phyloP scores from a whole-genome alignment of 305 asterid species.

The Salvia sclarea region DNA sequence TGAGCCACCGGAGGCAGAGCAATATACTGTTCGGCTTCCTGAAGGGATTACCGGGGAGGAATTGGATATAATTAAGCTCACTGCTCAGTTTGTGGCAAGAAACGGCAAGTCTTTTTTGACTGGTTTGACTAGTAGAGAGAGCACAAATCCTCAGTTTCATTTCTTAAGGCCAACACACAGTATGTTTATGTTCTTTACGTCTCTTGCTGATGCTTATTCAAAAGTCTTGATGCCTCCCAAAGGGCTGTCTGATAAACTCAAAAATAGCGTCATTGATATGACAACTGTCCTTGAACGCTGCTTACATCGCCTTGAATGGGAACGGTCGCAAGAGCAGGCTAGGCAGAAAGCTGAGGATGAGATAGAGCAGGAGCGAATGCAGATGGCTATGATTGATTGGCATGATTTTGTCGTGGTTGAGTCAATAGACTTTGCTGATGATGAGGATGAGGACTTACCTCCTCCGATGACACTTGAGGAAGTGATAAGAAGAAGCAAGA shows the following conservation, averaged over 20 bases:
- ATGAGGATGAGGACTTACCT: conserved; percentile 91
- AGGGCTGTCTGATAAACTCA: conserved; percentile 67
- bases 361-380: conserved; percentile 76
- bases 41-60: conserved; percentile 96
- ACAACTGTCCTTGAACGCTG: conserved; percentile 86
- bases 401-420: conserved; percentile 95
- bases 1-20: conserved; percentile 93
- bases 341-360: conserved; percentile 95
- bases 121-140: conserved; percentile 84
- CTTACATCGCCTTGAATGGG: conserved; percentile 90
- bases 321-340: conserved; percentile 86
- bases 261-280: conserved; percentile 70
- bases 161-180: conserved; percentile 91
- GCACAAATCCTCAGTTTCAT: conserved; percentile 80
- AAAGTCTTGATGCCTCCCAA: conserved; percentile 86
- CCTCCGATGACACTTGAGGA: conserved; percentile 96
- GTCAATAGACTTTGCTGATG: conserved; percentile 89
- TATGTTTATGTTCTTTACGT: conserved; percentile 92
- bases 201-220: conserved; percentile 93
- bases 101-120: conserved; percentile 86
- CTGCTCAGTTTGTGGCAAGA: conserved; percentile 90
- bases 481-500: conserved; percentile 90
- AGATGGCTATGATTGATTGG: conserved; percentile 98
- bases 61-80: conserved; percentile 83
- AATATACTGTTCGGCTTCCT: conserved; percentile 81